A percentile compares a stretch with the other conserved stretches of the same genome.
Evolutionary conservation across 192 early-diverging fungal genomes (phyloP).

Genomic region (Coemansia sp.): DNA sequence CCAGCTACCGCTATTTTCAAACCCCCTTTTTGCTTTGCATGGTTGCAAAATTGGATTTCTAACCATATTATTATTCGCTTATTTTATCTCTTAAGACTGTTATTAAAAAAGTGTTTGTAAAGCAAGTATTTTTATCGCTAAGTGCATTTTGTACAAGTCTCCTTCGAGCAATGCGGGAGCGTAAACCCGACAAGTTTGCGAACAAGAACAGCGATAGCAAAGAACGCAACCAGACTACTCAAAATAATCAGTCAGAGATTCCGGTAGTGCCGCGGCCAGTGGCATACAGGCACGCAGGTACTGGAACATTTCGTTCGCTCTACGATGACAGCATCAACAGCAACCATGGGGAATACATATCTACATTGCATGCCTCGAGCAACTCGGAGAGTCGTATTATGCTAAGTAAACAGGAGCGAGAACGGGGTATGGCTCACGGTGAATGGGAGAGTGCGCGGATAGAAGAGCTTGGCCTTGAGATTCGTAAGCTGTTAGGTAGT

Average conservation of each 20-base stretch:
- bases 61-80: not conserved
- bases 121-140: not conserved
- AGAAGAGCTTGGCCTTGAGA: constrained; percentile 40
- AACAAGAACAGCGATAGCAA: constrained; percentile 1
- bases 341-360: not conserved
- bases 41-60: not conserved
- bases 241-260: not conserved
- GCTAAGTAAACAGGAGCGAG: constrained; percentile 10
- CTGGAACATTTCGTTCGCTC: not conserved
- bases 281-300: constrained; percentile 3
- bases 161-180: constrained; percentile 12
- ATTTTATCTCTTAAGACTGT: not conserved
- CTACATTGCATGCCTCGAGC: not conserved
- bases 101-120: not conserved
- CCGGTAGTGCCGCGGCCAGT: constrained; percentile 4
- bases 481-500: constrained; percentile 30
- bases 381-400: not conserved
- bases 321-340: not conserved
- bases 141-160: not conserved
- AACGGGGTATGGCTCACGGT: constrained; percentile 10
- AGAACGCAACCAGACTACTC: not conserved
- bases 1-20: not conserved
- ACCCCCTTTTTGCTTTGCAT: not conserved
- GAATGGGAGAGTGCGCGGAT: constrained; percentile 45
- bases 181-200: constrained; percentile 1